Base-by-base conservation (phyloP, 1,284 basidiomycete genomes). In the Cryptococcus floricola region DNA sequence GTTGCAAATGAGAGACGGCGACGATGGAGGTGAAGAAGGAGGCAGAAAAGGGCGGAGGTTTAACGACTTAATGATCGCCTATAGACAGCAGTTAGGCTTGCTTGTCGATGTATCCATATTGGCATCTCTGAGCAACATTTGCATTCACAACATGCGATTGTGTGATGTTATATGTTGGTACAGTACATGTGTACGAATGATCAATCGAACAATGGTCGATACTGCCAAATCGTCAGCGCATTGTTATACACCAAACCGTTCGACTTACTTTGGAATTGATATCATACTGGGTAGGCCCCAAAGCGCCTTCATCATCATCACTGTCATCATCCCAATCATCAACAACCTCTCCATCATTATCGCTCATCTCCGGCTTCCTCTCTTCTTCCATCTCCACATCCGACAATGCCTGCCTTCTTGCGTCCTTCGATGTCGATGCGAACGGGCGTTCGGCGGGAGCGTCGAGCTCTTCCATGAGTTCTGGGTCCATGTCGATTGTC, bases 401-500 rank as follows among this genome's bases (percentile, higher is more conserved):
- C 41, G 9, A 10, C 9, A 16, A 42, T n/a, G 41, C n/a, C 41
- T 23, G n/a, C n/a, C 41, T 9, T 19, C 41, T 42, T n/a, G 41
- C 41, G 41, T 23, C 41, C 41, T 19, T 18, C 4, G n/a, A 18
- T 19, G 41, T 18, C 41, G 8, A 42, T 42, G n/a, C 41, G 10
- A 42, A 34, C 6, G 31, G 31, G 6, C 31, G 31, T 34, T 34
- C 31, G 10, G 31, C 31, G 31, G 31, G 31, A 6, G 6, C 31
- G 6, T 34, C 31, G 31, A 34, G 31, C 31, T 34, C 7, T 10
- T 5, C 31, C 31, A 34, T 34, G 31, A 34, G 31, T 5, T 34
- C 2, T 5, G n/a, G 45, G 27, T 34, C 53, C 50, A 39, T 54
- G 55, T 48, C 39, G 50, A 28, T 56, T 48, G 39, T 53, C 50